These are phyloP conservation scores for Ramicandelaber brevisporus DNA, from an alignment of 192 early-diverging fungal species.

Conservation along the genomic window DNA sequence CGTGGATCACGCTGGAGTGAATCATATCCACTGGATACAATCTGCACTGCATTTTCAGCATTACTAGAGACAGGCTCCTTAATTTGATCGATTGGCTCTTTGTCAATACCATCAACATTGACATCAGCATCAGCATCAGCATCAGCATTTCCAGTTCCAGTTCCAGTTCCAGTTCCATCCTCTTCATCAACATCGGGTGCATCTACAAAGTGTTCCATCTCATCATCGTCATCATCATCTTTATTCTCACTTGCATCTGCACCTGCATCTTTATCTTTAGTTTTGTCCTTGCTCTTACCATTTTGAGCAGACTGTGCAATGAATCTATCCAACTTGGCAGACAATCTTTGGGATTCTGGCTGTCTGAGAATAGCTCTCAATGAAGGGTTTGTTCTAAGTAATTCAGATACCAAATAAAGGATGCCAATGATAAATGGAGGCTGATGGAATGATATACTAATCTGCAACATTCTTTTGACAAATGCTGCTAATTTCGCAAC, in stretches of 20 bases:
- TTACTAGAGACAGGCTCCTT: constrained; percentile 1
- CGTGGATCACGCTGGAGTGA: constrained; percentile 66
- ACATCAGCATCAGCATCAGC: constrained; percentile 2
- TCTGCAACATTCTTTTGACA: constrained; percentile 74
- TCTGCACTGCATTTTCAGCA: too few species aligned
- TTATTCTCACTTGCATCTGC: constrained; percentile 18
- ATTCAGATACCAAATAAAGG: constrained; percentile 56
- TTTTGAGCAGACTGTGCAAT: too few species aligned
- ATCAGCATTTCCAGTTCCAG: constrained; percentile 7
- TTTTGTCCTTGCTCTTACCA: too few species aligned
- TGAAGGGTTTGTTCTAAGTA: constrained; percentile 17
- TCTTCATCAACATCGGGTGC: constrained; percentile 20
- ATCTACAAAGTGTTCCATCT: constrained; percentile 34
- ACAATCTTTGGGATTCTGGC: too few species aligned
- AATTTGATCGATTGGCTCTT: background rate
- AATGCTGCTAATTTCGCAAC: constrained; percentile 50
- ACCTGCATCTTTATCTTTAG: background rate
- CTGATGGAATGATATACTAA: constrained; percentile 29
- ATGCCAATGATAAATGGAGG: constrained; percentile 66
- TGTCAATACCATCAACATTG: background rate
- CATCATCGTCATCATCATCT: constrained; percentile 43
- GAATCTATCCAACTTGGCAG: too few species aligned
- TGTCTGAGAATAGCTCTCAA: too few species aligned
- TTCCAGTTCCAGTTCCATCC: too few species aligned
- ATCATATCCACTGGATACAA: constrained; percentile 38